Evolutionary conservation across 805 yeast genomes (phyloP).

Genomic region (Ogataea pilisensis): DNA sequence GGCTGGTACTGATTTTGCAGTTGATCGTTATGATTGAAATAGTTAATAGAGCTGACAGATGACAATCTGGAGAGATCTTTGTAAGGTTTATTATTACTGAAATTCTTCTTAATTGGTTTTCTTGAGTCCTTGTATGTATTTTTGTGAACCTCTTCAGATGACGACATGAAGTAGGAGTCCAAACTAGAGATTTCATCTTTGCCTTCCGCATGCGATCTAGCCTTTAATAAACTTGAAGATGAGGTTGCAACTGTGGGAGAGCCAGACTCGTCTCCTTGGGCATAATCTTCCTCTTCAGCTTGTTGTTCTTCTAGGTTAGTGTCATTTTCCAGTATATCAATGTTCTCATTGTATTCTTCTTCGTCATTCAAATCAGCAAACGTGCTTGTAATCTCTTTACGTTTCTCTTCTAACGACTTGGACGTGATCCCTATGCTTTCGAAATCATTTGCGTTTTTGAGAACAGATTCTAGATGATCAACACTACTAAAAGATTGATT

Average conservation of each 20-base stretch:
- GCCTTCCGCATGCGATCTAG: neutral
- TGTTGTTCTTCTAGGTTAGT: neutral
- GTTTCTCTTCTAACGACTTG: slow-evolving; percentile 12
- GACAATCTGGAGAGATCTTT: slow-evolving; percentile 15
- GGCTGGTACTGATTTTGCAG: neutral
- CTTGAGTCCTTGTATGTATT: slow-evolving; percentile 1
- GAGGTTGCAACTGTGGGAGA: slow-evolving; percentile 6
- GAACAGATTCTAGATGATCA: slow-evolving; percentile 4
- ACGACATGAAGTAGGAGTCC: slow-evolving; percentile 1
- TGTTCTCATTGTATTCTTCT: no score
- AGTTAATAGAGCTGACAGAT: slow-evolving; percentile 12
- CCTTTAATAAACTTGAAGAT: neutral
- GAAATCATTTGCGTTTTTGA: slow-evolving; percentile 14
- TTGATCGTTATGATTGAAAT: slow-evolving; percentile 3
- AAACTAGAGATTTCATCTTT: neutral
- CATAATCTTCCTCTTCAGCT: neutral
- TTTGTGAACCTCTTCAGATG: slow-evolving; percentile 6
- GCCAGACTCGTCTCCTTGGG: slow-evolving; percentile 7
- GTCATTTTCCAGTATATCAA: no score
- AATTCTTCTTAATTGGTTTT: neutral
- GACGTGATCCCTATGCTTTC: slow-evolving; percentile 26
- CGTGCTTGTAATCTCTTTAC: slow-evolving; percentile 1
- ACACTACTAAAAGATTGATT: neutral
- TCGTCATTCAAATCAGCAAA: neutral
- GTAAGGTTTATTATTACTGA: slow-evolving; percentile 1